Evolutionary conservation across 2,329 filamentous ascomycete genomes (phyloP), one percentile per base, ranked within the genome.

Genomic region (Calonectria crousiana): DNA sequence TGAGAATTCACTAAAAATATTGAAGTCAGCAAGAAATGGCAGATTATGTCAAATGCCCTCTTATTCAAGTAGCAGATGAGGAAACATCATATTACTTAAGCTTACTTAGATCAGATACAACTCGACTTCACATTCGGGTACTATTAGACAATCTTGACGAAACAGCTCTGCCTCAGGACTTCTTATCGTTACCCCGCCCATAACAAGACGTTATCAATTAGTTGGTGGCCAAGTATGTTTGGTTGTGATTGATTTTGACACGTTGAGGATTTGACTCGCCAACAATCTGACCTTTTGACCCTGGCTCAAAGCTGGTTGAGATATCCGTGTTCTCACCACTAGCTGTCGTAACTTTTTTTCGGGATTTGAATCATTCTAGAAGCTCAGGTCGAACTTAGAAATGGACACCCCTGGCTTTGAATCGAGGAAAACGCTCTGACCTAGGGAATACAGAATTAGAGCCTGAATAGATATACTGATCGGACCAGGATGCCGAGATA

Each of bases 71-170:
- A 41, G 41, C 9, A n/a, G 10, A 34, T n/a, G 4, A 20, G n/a
- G 6, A 41, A 28, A 41, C 8, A 26, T 41, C 13, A 4, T 47
- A 13, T 47, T 13, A n/a, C 11, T 47, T 11, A 23, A 23, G 44
- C 3, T n/a, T 47, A 20, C 3, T n/a, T 47, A 20, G 14, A 23
- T 56, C 16, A 47, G 23, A 52, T 66, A 72, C 66, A 69, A 68
- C 36, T 41, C 64, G 18, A 51, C 56, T 53, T 67, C 74, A 69
- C 70, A 77, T 75, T 77, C 74, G 53, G 67, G 73, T 74, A 62
- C 68, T 75, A 51, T 72, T 70, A 49, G 71, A 72, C 28, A 73
- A 72, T 56, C 73, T 73, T 36, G 47, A 74, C 56, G 53, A 49
- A 16, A 74, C 30, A n/a, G 67, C 53, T 28, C 67, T 58, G 16